Conservation (phyloP, 805 yeast genomes). For the Saccharomyces eubayanus region DNA sequence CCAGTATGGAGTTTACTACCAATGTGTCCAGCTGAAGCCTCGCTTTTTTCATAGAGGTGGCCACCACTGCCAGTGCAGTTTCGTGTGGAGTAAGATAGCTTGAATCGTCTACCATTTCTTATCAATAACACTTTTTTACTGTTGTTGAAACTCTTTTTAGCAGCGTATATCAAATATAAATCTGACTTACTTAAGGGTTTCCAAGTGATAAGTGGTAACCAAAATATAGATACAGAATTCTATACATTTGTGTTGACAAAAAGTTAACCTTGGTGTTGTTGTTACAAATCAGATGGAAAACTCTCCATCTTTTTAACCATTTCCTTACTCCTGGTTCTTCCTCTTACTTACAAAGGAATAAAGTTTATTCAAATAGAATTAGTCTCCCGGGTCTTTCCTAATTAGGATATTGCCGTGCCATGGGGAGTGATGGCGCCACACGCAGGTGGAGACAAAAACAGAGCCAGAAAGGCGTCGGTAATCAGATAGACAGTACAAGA, state of each 20-base stretch:
- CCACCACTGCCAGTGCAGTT: slow-evolving; percentile 76
- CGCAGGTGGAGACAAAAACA: background rate
- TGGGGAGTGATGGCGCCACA: background rate
- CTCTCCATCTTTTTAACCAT: background rate
- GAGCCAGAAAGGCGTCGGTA: background rate
- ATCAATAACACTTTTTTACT: background rate
- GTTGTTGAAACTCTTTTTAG: background rate
- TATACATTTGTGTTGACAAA: background rate
- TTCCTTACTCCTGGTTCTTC: background rate
- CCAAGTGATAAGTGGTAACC: background rate
- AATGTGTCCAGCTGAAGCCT: slow-evolving; percentile 54
- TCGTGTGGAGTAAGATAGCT: slow-evolving; percentile 68
- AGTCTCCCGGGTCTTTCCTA: background rate
- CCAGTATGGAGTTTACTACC: slow-evolving; percentile 56
- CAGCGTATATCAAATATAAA: background rate
- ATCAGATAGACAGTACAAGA: background rate
- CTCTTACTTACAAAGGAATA: background rate
- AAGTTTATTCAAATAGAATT: background rate
- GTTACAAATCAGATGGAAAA: background rate
- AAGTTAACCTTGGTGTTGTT: background rate
- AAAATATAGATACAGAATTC: background rate
- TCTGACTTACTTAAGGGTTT: background rate
- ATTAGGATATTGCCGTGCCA: background rate
- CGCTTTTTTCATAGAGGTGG: slow-evolving; percentile 77
- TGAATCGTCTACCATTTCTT: slow-evolving; percentile 37